These are phyloP conservation scores for Macrolepiota fuliginosa DNA, from an alignment of 768 basidiomycete genomes.

Conservation along the genomic window DNA sequence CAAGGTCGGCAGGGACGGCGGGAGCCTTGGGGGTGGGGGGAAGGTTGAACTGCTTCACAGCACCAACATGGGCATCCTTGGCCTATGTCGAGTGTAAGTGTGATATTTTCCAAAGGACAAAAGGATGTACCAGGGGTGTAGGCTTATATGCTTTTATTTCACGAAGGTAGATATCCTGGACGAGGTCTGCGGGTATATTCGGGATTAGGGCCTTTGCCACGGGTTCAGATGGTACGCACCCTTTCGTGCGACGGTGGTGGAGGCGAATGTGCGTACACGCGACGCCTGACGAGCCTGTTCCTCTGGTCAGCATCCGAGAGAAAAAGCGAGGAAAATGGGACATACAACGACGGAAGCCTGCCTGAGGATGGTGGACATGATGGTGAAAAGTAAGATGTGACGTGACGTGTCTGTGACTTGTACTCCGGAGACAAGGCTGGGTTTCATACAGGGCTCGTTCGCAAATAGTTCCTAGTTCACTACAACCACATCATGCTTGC, in stretches of 20 bases:
- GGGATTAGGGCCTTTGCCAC: conserved; percentile 30
- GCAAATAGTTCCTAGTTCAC: conserved; percentile 12
- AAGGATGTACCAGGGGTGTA: conserved; percentile 57
- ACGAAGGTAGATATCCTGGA: conserved; percentile 89
- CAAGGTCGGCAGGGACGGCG: conserved; percentile 76
- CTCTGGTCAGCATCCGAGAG: neutral
- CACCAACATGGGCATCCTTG: conserved; percentile 86
- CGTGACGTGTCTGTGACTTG: conserved; percentile 36
- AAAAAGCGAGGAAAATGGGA: conserved; percentile 9
- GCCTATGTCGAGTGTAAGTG: conserved; percentile 45
- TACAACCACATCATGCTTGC: conserved; percentile 38
- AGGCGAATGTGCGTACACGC: conserved; percentile 56
- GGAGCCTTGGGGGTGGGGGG: conserved; percentile 78
- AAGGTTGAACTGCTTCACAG: conserved; percentile 76
- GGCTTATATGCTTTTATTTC: conserved; percentile 92
- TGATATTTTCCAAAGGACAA: neutral
- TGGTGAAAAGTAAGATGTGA: conserved; percentile 38
- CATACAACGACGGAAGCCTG: conserved; percentile 52
- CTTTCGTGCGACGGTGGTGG: conserved; percentile 58
- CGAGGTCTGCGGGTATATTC: conserved; percentile 68
- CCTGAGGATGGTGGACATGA: conserved; percentile 70
- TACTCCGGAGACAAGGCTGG: conserved; percentile 3
- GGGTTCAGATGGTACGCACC: conserved; percentile 40
- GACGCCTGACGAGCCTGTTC: conserved; percentile 51
- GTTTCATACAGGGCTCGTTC: neutral